Evolutionary conservation across 805 yeast genomes (phyloP).

Genomic region (Candida taoyuanica): DNA sequence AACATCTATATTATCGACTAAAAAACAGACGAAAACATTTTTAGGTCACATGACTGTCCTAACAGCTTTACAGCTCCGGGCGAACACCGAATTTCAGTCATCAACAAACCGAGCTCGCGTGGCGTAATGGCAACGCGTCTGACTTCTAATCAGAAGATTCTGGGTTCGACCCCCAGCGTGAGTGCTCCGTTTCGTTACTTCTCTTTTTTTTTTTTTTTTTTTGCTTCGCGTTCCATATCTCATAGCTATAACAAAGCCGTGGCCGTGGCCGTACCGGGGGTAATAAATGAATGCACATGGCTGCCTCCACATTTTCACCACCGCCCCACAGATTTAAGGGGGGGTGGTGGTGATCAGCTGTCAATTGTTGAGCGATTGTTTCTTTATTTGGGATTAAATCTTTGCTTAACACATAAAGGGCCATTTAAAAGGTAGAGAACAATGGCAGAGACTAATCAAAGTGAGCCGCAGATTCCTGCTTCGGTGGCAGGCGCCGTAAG

Average conservation of each 20-base stretch:
- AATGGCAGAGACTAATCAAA: no score
- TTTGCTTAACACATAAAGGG: no score
- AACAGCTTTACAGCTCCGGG: neutral
- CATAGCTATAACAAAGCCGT: neutral
- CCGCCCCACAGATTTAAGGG: no score
- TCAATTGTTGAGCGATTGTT: no score
- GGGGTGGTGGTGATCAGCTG: no score
- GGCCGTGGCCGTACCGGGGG: constrained; percentile 8
- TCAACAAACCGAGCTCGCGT: constrained; percentile 36
- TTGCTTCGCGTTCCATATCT: neutral
- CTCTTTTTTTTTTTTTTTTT: constrained; percentile 3
- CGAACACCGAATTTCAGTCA: neutral
- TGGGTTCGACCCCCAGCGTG: constrained; percentile 55
- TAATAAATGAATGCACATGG: no score
- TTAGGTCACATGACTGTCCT: neutral
- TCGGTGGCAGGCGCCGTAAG: constrained; percentile 48
- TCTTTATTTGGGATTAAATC: no score
- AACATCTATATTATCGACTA: no score
- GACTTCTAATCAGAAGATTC: constrained; percentile 52
- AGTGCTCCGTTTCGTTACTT: constrained; percentile 32
- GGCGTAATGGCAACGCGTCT: constrained; percentile 57
- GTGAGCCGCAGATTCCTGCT: constrained; percentile 5
- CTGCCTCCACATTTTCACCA: no score
- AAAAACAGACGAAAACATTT: no score
- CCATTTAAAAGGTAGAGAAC: no score